Base-by-base conservation (phyloP, 768 basidiomycete genomes). In the Hysterangium stoloniferum region DNA sequence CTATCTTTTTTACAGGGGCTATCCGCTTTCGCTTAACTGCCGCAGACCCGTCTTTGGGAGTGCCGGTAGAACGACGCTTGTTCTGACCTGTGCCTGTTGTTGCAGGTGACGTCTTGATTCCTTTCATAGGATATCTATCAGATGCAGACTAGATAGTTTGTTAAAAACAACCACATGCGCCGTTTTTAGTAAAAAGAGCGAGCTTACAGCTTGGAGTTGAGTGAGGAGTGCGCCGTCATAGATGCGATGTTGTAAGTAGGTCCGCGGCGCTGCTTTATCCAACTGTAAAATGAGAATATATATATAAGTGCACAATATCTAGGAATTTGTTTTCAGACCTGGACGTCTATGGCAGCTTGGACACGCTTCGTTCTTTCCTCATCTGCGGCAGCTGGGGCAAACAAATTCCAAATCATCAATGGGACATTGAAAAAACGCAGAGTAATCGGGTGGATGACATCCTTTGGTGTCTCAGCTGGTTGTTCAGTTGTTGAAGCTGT, bases 321-420 rank as follows among this genome's bases (percentile, higher is more conserved):
- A 29, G 12, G 15, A 45, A n/a, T n/a, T n/a, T n/a, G n/a, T n/a
- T n/a, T 15, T 4, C 48, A 15, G 8, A 41, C 49, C 31, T 51
- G 37, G 43, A 40, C 35, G 33, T 51, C 49, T 15, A 51, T 42
- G 8, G 49, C 37, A n/a, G 20, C 37, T 29, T 41, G 31, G 19
- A 51, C 37, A 19, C 49, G 49, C 33, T 31, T 4, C 51, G 77
- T 74, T 41, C 71, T 76, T 24, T 76, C 71, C 52, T 74, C 68
- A 17, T 75, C 70, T 12, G 83, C 84, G 15, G 72, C 69, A 84
- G 85, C 88, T 29, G 74, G 67, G 28, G 67, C 65, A 34, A 88
- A 62, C 0, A 74, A 72, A 49, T 84, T 80, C 76, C 77, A 80
- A 15, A 86, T 57, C 2, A 67, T 60, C 15, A 68, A 61, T 6